Conservation (phyloP, 805 yeast species). For the Clavispora vitiphila region DNA sequence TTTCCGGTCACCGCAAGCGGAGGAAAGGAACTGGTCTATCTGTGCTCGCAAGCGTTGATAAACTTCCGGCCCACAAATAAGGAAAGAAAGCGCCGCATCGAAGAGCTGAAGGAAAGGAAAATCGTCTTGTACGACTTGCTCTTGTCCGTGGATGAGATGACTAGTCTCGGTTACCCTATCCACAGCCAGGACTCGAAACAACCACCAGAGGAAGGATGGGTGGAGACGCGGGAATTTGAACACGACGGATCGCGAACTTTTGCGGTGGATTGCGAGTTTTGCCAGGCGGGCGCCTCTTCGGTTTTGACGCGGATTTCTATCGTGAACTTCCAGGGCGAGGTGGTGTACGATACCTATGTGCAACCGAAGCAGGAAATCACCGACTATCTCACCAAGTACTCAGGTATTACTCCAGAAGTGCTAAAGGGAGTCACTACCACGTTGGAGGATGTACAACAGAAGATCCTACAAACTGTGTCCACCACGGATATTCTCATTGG, state of each 20-base stretch:
- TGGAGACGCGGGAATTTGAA: constrained; percentile 47
- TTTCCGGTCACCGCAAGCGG: constrained; percentile 66
- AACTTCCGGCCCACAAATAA: constrained; percentile 52
- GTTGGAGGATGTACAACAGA: constrained; percentile 60
- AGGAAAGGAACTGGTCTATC: constrained; percentile 48
- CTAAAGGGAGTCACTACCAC: constrained; percentile 60
- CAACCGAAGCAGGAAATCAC: constrained; percentile 70
- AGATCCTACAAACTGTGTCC: constrained; percentile 44
- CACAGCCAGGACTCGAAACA: constrained; percentile 27
- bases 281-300: constrained; percentile 54
- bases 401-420: constrained; percentile 79
- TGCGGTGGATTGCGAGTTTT: constrained; percentile 95
- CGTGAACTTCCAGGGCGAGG: constrained; percentile 55
- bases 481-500: constrained; percentile 71
- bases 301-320: constrained; percentile 77
- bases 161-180: constrained; percentile 53
- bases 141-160: constrained; percentile 45
- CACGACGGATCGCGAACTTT: constrained; percentile 61
- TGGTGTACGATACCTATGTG: constrained; percentile 68
- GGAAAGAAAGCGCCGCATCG: constrained; percentile 43
- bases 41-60: constrained; percentile 51
- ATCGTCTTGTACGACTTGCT: constrained; percentile 49
- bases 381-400: constrained; percentile 77
- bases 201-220: constrained; percentile 38
- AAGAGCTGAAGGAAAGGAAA: constrained; percentile 30